Percentiles rank a stretch among this genome's conserved stretches.
These are phyloP conservation scores for Aspergillus calidoustus DNA, from an alignment of 2,329 filamentous ascomycete genomes.

Conservation along the genomic window DNA sequence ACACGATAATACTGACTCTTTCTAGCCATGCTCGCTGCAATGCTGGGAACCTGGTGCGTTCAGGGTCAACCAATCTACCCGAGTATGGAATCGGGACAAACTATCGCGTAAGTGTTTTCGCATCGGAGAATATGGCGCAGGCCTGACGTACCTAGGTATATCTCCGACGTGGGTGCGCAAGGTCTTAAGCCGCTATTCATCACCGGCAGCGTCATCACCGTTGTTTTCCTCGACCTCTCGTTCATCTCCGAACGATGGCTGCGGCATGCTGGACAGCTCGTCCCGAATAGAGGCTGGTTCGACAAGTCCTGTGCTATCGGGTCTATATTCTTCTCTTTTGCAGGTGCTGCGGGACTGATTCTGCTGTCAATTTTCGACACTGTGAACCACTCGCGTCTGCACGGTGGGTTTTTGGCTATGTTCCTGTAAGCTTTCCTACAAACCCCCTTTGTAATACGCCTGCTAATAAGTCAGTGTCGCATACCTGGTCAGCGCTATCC, in stretches of 20 bases:
- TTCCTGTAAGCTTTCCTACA: conserved; percentile 65
- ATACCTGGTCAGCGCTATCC: conserved; percentile 83
- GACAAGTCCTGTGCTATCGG: conserved; percentile 46
- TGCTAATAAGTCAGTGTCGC: conserved; percentile 54
- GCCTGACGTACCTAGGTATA: conserved; percentile 37
- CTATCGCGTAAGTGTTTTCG: conserved; percentile 55
- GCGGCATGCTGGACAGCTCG: conserved; percentile 77
- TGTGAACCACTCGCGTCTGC: conserved; percentile 65
- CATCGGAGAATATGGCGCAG: neutral
- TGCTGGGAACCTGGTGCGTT: conserved; percentile 62
- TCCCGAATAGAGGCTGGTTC: conserved; percentile 64
- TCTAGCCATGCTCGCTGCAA: conserved; percentile 61
- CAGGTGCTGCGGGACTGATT: conserved; percentile 80
- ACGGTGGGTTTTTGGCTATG: conserved; percentile 76
- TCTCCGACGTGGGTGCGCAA: conserved; percentile 62
- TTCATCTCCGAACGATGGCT: conserved; percentile 85
- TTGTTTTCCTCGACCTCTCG: conserved; percentile 77
- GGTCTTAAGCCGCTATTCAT: conserved; percentile 67
- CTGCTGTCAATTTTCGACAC: conserved; percentile 87
- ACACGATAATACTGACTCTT: conserved; percentile 4
- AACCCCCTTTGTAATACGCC: neutral
- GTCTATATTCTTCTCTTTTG: conserved; percentile 65
- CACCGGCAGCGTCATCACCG: conserved; percentile 64
- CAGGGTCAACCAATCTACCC: conserved; percentile 58
- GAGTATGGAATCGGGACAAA: conserved; percentile 57